A percentile compares a stretch with the other conserved stretches of the same genome.
phyloP scores from a whole-genome alignment of 371 early-diverging fungal species.

The Syncephalis plumigaleata region DNA sequence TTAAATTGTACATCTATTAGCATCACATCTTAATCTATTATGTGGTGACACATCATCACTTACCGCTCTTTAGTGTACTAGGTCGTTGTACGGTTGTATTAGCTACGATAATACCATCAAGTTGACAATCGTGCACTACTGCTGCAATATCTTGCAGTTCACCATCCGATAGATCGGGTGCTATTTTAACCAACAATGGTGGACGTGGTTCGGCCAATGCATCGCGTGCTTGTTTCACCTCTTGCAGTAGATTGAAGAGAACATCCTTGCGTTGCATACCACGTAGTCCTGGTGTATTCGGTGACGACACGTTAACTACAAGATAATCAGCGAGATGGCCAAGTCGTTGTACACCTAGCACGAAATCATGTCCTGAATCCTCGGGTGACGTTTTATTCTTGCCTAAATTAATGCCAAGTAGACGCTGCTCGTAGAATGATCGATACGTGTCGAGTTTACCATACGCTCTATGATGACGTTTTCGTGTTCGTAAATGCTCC shows the following conservation, averaged over 20 bases:
- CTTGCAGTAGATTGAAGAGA: conserved; percentile 37
- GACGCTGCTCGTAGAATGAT: conserved; percentile 4
- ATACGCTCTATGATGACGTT: neutral
- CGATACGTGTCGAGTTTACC: too few species aligned
- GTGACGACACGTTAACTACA: conserved; percentile 66
- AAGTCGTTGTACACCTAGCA: conserved; percentile 39
- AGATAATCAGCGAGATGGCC: conserved; percentile 64
- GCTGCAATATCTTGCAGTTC: conserved; percentile 55
- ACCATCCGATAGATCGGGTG: conserved; percentile 50
- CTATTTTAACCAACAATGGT: conserved; percentile 67
- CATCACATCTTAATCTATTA: neutral
- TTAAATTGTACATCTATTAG: neutral
- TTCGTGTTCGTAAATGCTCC: conserved; percentile 34
- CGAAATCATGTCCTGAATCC: conserved; percentile 44
- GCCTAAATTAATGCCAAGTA: conserved; percentile 69
- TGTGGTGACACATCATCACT: conserved; percentile 5
- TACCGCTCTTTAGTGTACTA: conserved; percentile 19
- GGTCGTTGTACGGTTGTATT: conserved; percentile 75
- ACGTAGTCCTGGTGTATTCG: conserved; percentile 66
- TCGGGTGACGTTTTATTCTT: conserved; percentile 57
- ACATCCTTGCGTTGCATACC: conserved; percentile 40
- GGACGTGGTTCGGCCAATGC: conserved; percentile 21
- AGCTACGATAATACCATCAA: conserved; percentile 68
- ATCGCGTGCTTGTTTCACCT: conserved; percentile 35
- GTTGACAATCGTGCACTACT: conserved; percentile 31